Percentiles rank a stretch among this genome's conserved stretches.
Evolutionary conservation across 2,329 filamentous ascomycete species (phyloP).

Genomic region (Scolecobasidium constrictum): DNA sequence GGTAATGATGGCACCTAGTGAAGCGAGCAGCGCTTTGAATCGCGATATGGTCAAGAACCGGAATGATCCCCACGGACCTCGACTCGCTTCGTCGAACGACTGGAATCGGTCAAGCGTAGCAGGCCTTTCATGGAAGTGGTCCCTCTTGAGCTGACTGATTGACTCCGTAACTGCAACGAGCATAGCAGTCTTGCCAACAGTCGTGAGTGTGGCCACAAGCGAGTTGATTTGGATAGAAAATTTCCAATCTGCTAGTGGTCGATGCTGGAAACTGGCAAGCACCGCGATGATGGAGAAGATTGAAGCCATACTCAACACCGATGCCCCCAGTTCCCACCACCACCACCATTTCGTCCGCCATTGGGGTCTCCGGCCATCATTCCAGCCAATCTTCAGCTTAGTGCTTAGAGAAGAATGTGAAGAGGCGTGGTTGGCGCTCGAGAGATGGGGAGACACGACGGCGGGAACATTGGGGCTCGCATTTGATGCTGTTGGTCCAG

Average conservation of each 20-base stretch:
- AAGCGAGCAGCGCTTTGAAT: constrained; percentile 11
- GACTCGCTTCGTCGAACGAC: constrained; percentile 18
- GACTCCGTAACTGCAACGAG: constrained; percentile 20
- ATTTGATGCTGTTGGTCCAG: too few relatives aligned
- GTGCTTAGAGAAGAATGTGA: too few relatives aligned
- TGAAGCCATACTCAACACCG: background rate
- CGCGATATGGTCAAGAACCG: constrained; percentile 3
- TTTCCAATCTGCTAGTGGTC: background rate
- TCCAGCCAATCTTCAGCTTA: too few relatives aligned
- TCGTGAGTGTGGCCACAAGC: constrained; percentile 17
- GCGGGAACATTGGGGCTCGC: too few relatives aligned
- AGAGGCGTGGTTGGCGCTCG: too few relatives aligned
- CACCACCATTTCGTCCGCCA: too few relatives aligned
- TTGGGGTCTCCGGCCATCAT: too few relatives aligned
- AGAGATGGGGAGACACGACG: too few relatives aligned
- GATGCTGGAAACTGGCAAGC: background rate
- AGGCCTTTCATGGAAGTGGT: constrained; percentile 18
- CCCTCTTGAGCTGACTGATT: constrained; percentile 25
- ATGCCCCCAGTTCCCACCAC: constrained; percentile 5
- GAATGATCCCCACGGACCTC: constrained; percentile 11
- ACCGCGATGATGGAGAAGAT: constrained; percentile 1
- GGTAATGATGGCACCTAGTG: constrained; percentile 17
- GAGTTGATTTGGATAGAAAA: constrained; percentile 3
- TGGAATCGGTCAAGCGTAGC: constrained; percentile 23
- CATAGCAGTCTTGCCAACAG: constrained; percentile 19